phyloP scores from a whole-genome alignment of 164 flowering plant genomes.

The Nymphaea colorata region DNA sequence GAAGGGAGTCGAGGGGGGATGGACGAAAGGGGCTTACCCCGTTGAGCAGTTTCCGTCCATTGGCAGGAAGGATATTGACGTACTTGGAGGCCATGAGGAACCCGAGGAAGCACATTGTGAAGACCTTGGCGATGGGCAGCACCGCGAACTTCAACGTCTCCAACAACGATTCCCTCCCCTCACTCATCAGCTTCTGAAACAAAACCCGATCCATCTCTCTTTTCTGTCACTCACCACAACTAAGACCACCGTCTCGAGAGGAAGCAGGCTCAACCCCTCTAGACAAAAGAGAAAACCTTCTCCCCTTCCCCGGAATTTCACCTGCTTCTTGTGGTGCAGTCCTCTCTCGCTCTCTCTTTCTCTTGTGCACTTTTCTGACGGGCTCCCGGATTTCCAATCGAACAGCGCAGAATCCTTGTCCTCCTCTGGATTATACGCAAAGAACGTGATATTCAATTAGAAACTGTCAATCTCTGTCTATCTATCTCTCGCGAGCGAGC shows the following conservation, averaged over 20 bases:
- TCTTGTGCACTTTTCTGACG: no score
- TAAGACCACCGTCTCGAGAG: neutral
- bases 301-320: no score
- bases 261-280: no score
- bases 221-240: neutral
- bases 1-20: neutral
- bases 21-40: slow-evolving; percentile 37
- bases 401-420: no score
- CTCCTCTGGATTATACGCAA: no score
- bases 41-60: slow-evolving; percentile 76
- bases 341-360: no score
- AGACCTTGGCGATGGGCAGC: slow-evolving; percentile 84
- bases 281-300: no score
- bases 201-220: slow-evolving; percentile 28
- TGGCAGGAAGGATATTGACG: slow-evolving; percentile 79
- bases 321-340: no score
- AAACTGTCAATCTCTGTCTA: no score
- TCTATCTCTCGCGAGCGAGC: no score
- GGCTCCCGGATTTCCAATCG: no score
- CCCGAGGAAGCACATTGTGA: slow-evolving; percentile 83
- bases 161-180: slow-evolving; percentile 45
- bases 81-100: slow-evolving; percentile 90
- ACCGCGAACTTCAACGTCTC: slow-evolving; percentile 69
- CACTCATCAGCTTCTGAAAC: slow-evolving; percentile 12
- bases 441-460: no score